Percentiles rank a stretch among this genome's conserved stretches.
Evolutionary conservation across 2,329 filamentous ascomycete species (phyloP).

Genomic region (Mycosphaerelloides madeirae): DNA sequence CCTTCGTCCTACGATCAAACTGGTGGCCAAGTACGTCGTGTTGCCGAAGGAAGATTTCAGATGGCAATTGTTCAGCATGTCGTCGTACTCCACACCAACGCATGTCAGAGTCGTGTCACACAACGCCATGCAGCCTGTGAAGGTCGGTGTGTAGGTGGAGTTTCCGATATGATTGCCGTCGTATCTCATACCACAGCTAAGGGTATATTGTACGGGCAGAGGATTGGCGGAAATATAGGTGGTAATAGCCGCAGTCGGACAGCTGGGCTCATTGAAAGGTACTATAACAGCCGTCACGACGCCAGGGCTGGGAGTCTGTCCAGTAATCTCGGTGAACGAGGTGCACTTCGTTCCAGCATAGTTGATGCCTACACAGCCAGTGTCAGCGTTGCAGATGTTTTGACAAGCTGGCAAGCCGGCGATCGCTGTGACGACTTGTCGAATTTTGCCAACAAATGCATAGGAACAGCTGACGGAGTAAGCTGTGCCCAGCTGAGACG

Average conservation of each 20-base stretch:
- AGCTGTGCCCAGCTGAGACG: not conserved
- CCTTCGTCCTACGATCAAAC: no score
- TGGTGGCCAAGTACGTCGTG: no score
- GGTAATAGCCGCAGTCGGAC: constrained; percentile 17
- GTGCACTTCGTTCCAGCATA: constrained; percentile 28
- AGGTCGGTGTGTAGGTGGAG: constrained; percentile 7
- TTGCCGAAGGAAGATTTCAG: no score
- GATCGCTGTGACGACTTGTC: constrained; percentile 9
- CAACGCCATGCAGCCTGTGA: constrained; percentile 13
- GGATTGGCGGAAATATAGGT: constrained; percentile 16
- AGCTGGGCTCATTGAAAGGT: constrained; percentile 10
- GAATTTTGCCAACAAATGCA: not conserved
- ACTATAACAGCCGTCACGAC: constrained; percentile 21
- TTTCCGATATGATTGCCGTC: constrained; percentile 16
- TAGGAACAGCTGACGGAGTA: not conserved
- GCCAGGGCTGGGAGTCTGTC: constrained; percentile 18
- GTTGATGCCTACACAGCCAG: constrained; percentile 27
- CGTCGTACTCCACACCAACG: no score
- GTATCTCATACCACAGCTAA: constrained; percentile 19
- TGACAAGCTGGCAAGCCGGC: constrained; percentile 17
- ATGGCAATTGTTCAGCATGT: no score
- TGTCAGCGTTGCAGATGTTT: constrained; percentile 22
- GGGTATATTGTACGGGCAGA: constrained; percentile 13
- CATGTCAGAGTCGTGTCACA: constrained; percentile 11
- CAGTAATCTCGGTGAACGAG: constrained; percentile 27